Evolutionary conservation across 2,329 filamentous ascomycete genomes (phyloP), one percentile per base, ranked within the genome.

Genomic region (Ceratocystis lukuohia): DNA sequence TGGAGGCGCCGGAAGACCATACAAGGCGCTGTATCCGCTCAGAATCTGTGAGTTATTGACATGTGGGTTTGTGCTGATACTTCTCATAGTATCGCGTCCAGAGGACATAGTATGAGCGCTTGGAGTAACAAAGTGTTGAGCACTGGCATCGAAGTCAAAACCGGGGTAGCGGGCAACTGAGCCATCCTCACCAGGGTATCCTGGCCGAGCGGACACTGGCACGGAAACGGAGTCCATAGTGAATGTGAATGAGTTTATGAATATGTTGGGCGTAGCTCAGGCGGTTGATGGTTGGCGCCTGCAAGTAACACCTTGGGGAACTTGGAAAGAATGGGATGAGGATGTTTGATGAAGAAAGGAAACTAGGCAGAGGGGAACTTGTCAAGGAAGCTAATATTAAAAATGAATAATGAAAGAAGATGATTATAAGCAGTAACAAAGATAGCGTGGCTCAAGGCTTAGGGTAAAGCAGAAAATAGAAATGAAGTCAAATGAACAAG

Each of bases 21-120:
- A 68, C n/a, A 68, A 59, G n/a, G 61, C 57, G 28, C 59, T 68
- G 64, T 68, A 68, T 53, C 64, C 46, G 15, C 50, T 28, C 61
- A 68, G 63, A 41, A 68, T 56, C n/a, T 65, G 48, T 2, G 66
- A 53, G 12, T 17, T 33, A 48, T 61, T 5, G 22, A 62, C 59
- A 25, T 64, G 64, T 8, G 56, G 63, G 37, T 62, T 65, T 7
- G 33, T 59, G 22, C 46, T 30, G n/a, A 56, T 30, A 8, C 65
- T 64, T 57, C 50, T 50, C 30, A 67, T 37, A 30, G 65, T 45
- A 6, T 65, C 64, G 20, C 66, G 66, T 4, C 12, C 20, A n/a
- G 65, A 56, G 2, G 80, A 78, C 64, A 83, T 75, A 71, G 77
- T 78, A 67, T 79, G 75, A 33, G 79, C 77, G 66, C 79, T 73